A percentile compares a stretch with the other conserved stretches of the same genome.
These are phyloP conservation scores for Cladosporium sp. DNA, from an alignment of 2,329 filamentous ascomycete species.

Conservation along the genomic window DNA sequence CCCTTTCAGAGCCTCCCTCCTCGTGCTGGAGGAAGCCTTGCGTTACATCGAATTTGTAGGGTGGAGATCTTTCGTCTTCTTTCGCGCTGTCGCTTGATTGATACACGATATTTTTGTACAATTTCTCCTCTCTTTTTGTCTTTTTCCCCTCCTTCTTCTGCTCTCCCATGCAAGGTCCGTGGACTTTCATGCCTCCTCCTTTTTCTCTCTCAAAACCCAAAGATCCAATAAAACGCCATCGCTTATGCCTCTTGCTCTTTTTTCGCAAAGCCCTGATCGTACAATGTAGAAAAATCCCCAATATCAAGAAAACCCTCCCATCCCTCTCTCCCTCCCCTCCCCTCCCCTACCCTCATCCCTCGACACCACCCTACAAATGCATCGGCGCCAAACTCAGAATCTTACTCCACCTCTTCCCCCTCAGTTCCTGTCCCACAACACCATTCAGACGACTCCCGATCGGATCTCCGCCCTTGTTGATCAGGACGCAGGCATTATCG, in stretches of 20 bases:
- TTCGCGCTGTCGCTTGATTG: too few relatives aligned
- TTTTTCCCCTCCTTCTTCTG: too few relatives aligned
- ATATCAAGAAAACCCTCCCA: too few relatives aligned
- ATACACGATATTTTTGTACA: too few relatives aligned
- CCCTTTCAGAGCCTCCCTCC: too few relatives aligned
- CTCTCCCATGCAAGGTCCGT: too few relatives aligned
- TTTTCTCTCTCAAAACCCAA: not conserved
- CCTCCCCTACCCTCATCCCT: not conserved
- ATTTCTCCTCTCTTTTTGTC: too few relatives aligned
- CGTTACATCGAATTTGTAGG: too few relatives aligned
- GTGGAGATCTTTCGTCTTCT: too few relatives aligned
- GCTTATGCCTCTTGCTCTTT: not conserved
- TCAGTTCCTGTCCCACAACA: conserved; percentile 83
- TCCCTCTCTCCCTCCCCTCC: not conserved
- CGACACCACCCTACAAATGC: conserved; percentile 52
- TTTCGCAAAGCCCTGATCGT: not conserved
- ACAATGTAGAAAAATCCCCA: not conserved
- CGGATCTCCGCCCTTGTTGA: conserved; percentile 95
- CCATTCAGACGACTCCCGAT: conserved; percentile 89
- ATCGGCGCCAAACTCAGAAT: conserved; percentile 91
- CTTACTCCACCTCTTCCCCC: conserved; percentile 96
- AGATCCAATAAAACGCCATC: not conserved
- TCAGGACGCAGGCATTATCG: conserved; percentile 95
- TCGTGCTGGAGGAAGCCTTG: too few relatives aligned
- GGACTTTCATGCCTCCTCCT: too few relatives aligned